phyloP scores from a whole-genome alignment of 2,329 filamentous ascomycete genomes.

The Hypoxylon sp. region DNA sequence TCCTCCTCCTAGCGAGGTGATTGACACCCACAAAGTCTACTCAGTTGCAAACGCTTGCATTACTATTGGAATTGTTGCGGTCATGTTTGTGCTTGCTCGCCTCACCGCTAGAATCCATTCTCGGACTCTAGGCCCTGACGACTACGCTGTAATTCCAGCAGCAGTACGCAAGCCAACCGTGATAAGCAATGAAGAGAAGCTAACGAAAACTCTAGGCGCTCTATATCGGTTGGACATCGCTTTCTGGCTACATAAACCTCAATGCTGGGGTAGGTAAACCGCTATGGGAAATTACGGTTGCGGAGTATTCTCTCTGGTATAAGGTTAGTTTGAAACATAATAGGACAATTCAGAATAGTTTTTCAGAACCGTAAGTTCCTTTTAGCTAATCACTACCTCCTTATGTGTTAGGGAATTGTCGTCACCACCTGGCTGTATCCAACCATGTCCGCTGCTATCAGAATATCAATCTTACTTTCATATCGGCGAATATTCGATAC shows the following conservation, averaged over 20 bases:
- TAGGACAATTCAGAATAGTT: too few species aligned
- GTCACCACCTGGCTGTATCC: constrained; percentile 39
- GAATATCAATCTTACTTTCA: constrained; percentile 39
- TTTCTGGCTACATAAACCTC: constrained; percentile 36
- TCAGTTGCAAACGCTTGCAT: constrained; percentile 26
- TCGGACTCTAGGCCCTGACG: constrained; percentile 32
- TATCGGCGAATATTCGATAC: constrained; percentile 39
- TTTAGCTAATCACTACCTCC: too few species aligned
- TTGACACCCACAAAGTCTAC: constrained; percentile 35
- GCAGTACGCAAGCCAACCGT: constrained; percentile 7
- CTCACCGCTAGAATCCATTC: constrained; percentile 9
- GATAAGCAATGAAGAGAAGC: too few species aligned
- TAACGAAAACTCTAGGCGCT: constrained; percentile 27
- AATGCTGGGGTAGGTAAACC: constrained; percentile 41
- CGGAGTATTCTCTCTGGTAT: constrained; percentile 39
- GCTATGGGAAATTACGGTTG: constrained; percentile 39
- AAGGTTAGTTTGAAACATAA: too few species aligned
- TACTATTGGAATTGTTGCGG: constrained; percentile 24
- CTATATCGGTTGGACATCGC: constrained; percentile 35
- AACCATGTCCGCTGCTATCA: constrained; percentile 34
- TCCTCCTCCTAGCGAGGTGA: constrained; percentile 30
- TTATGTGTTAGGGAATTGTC: too few species aligned
- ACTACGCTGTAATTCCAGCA: constrained; percentile 35
- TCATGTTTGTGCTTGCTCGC: constrained; percentile 18
- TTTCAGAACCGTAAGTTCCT: too few species aligned